Evolutionary conservation across 2,329 filamentous ascomycete species (phyloP), one percentile per base, ranked within the genome.

Genomic region (Pyrenochaeta sp.): DNA sequence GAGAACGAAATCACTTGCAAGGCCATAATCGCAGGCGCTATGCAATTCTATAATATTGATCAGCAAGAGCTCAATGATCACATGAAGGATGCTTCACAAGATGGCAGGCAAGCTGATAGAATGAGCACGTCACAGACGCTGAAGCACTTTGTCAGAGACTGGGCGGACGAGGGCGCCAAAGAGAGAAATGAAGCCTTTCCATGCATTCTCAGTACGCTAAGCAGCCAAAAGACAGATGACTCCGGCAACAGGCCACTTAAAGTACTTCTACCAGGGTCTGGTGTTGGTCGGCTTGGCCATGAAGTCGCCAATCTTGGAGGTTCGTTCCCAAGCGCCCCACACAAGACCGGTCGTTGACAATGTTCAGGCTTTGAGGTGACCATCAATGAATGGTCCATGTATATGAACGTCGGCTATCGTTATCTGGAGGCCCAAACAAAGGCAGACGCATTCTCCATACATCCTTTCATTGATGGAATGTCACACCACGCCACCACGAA

Each of bases 61-160:
- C 66, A 74, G 4, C 49, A 70, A 1, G 83, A 86, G 58, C 68
- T 86, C 0, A 68, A 80, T 3, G 67, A 72, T 0, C 81, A 79
- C 41, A 73, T 76, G 4, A 70, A 75, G 0, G 74, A 78, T 1
- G 72, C 77, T 1, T 67, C 73, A 0, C 77, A 77, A 1, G 73
- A 70, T 17, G 59, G 65, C 0, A 49, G 60, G 2, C 40, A 51
- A 11, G 76, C 78, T 1, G 83, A 86, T 18, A 78, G 76, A 4
- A 75, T 80, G 1, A 80, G 81, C 30, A 77, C 84, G 0, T 77
- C 78, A 0, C 84, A 86, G 59, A 77, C 82, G 0, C 62, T 86
- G 46, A 86, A 86, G 63, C 84, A 86, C 58, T 82, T 81, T 51
- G 82, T 86, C 2, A 76, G 84, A 4, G 84, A 87, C 61, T 86